phyloP scores from a whole-genome alignment of 371 early-diverging fungal species.

The Mucor racemosus region DNA sequence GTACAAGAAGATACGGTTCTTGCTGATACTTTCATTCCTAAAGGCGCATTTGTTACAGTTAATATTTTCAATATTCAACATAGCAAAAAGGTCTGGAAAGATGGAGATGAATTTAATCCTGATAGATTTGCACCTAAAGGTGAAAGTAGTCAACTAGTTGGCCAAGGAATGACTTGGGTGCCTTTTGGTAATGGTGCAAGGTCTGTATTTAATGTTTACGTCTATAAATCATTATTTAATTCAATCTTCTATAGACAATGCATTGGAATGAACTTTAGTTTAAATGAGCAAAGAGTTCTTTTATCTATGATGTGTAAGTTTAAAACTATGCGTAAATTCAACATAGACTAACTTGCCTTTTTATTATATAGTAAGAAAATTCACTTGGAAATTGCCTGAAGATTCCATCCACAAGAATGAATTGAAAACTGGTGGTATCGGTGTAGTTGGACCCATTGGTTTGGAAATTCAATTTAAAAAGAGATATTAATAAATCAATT shows the following conservation, averaged over 20 bases:
- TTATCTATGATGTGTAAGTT: conserved; percentile 52
- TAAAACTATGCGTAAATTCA: neutral
- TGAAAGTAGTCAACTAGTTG: conserved; percentile 20
- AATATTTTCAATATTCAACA: conserved; percentile 42
- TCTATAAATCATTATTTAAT: no score
- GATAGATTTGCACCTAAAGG: conserved; percentile 48
- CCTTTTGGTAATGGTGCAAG: conserved; percentile 57
- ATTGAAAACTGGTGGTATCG: neutral
- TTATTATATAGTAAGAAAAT: conserved; percentile 3
- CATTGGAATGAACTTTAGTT: conserved; percentile 61
- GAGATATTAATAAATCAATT: conserved; percentile 30
- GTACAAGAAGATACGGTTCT: conserved; percentile 30
- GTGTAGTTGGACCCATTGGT: neutral
- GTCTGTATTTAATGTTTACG: neutral
- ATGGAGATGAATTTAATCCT: conserved; percentile 26
- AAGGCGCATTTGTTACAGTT: conserved; percentile 40
- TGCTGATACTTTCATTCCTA: conserved; percentile 44
- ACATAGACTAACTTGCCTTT: neutral
- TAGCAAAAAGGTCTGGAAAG: conserved; percentile 23
- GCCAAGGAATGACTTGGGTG: conserved; percentile 43
- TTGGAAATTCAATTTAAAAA: conserved; percentile 2
- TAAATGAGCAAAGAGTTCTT: conserved; percentile 57
- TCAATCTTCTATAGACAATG: conserved; percentile 41
- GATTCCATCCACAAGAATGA: conserved; percentile 4
- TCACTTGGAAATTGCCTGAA: conserved; percentile 1